Percentiles rank a stretch among this genome's conserved stretches.
Evolutionary conservation across 225 moss, liverwort and hornwort species (phyloP).

Genomic region (Ulota crispa): DNA sequence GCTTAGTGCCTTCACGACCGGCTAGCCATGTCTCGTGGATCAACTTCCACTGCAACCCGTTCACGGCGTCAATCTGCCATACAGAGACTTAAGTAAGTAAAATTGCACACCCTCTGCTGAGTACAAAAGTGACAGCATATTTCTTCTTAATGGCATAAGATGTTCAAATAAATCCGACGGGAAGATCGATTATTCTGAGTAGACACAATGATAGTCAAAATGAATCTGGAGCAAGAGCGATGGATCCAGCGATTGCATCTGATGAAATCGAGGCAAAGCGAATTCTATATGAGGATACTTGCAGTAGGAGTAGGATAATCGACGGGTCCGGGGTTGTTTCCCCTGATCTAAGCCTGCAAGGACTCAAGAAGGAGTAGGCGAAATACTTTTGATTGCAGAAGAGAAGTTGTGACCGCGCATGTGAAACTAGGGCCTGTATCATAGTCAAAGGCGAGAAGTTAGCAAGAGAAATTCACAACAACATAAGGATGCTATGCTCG

Average conservation of each 20-base stretch:
- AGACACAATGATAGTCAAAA: background rate
- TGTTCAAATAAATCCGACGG: background rate
- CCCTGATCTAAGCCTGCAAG: no score
- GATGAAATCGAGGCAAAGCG: background rate
- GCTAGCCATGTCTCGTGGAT: constrained; percentile 79
- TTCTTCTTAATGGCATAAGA: background rate
- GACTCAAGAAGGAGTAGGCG: background rate
- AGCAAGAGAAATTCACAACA: background rate
- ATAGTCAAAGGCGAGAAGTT: background rate
- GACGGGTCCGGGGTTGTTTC: no score
- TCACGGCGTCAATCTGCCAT: constrained; percentile 66
- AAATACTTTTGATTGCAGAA: constrained; percentile 52
- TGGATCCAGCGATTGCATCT: background rate
- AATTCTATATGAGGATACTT: background rate
- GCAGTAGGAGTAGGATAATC: background rate
- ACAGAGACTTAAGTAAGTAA: background rate
- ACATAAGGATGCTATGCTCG: background rate
- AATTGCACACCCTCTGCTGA: background rate
- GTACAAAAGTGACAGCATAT: background rate
- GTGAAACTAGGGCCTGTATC: constrained; percentile 27
- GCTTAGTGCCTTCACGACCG: constrained; percentile 37
- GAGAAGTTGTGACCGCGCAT: constrained; percentile 48
- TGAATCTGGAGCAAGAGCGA: background rate
- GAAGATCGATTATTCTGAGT: background rate
- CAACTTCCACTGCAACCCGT: constrained; percentile 80